Base-by-base conservation (phyloP, 1,139 yeast genomes). In the Hansenula lynferdii region DNA sequence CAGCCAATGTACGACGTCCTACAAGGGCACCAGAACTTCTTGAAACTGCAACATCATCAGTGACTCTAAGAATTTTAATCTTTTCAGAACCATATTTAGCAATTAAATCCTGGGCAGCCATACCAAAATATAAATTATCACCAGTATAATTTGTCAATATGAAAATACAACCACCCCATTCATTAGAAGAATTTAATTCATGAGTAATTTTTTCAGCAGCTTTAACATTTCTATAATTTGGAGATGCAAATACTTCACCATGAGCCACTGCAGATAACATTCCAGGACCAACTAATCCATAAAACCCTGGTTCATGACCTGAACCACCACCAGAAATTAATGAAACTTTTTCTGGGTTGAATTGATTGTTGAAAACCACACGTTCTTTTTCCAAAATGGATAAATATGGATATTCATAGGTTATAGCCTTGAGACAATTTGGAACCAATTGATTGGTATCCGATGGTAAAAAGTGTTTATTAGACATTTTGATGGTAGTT, bases 31-130 rank as follows among this genome's bases (percentile, higher is more conserved):
- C 69, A 41, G 64, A 56, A 22, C 62, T 59, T 42, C 70, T 59
- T 12, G 72, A 70, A 34, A 72, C 72, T 2, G 77, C 66, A 3
- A 70, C 77, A 46, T 69, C 71, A 33, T 66, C 65, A 29, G 79
- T 69, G 62, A 85, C 90, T 23, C 68, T 57, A 35, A 80, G 57
- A 39, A 87, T 70, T 41, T 70, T 66, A 18, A 61, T 60, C 50
- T 72, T 77, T 47, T 73, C 74, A 18, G 75, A 61, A 29, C 77
- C 75, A 61, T 89, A 96, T 60, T 96, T 80, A 42, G 77, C 75
- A 42, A 87, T 72, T 45, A 87, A 73, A 60, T 89, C 97, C 65
- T 87, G 82, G 5, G 33, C 33, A 15, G 33, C 33, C 33, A 31
- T 31, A 22, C 33, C 33, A 31, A 31, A 31, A 22, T 31, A 31